Base-by-base conservation (phyloP, 805 yeast genomes). In the Kuraishia ogatae region DNA sequence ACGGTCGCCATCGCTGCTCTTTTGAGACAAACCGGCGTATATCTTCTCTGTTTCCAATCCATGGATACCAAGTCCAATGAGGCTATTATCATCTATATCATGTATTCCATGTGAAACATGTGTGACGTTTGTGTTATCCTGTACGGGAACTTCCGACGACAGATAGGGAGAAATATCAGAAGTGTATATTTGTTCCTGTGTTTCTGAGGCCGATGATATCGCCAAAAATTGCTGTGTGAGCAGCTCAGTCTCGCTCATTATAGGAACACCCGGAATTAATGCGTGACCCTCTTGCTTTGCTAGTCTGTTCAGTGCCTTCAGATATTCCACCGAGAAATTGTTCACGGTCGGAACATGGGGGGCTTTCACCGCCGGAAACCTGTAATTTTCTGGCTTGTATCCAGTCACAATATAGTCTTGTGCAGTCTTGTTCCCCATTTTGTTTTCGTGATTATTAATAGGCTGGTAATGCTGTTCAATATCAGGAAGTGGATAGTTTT, bases 371-470 rank as follows among this genome's bases (percentile, higher is more conserved):
- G 60, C 57, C 1, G 88, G 89, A 60, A 84, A 84, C 64, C 78
- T 83, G 66, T 80, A 84, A 2, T 75, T 66, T n/a, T 68, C 73
- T 3, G 82, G 81, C 48, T 66, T 68, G 54, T 70, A 65, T 39
- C 72, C 77, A 3, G 83, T 79, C 11, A 80, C 72, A 29, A 76
- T 72, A 57, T 73, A 80, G 52, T 83, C 86, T n/a, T 61, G 67
- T 17, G 43, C n/a, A 8, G 43, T 8, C 13, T 35, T 35, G 15
- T 17, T 15, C 7, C 43, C 43, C n/a, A 15, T 3, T 35, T 35
- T 35, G 43, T 15, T 35, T 3, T 8, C 13, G 17, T 35, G 43
- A 15, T 35, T 35, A 8, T 35, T 17, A 10, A 35, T 17, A 35
- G 43, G 43, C 17, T 35, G 43, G 43, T 35, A 35, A 5, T 35